Conservation (phyloP, 2,329 filamentous ascomycete genomes). For the Trematosphaeria pertusa region DNA sequence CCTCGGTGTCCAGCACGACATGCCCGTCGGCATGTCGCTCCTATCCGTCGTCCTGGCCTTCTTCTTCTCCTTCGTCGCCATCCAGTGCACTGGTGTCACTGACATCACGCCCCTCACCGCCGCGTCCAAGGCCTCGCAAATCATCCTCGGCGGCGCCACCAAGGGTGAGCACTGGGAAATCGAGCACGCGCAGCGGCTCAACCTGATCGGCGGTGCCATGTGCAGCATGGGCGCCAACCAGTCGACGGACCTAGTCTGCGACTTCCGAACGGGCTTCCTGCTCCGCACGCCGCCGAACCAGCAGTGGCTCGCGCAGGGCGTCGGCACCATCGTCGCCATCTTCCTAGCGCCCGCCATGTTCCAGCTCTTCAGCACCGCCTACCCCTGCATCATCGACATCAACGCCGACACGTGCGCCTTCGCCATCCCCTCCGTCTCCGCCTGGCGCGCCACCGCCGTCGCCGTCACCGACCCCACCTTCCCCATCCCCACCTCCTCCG, state of each 20-base stretch:
- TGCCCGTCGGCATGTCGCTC: conserved; percentile 64
- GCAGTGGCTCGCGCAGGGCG: conserved; percentile 70
- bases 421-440: conserved; percentile 66
- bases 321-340: conserved; percentile 69
- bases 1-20: conserved; percentile 62
- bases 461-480: conserved; percentile 66
- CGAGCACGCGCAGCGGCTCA: conserved; percentile 66
- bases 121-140: conserved; percentile 72
- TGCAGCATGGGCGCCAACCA: conserved; percentile 50
- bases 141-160: conserved; percentile 71
- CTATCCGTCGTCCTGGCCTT: conserved; percentile 64
- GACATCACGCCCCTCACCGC: conserved; percentile 71
- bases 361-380: conserved; percentile 71
- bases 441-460: conserved; percentile 70
- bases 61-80: conserved; percentile 67
- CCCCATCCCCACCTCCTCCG: conserved; percentile 62
- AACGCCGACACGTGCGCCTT: conserved; percentile 63
- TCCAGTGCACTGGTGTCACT: conserved; percentile 66
- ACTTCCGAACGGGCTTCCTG: conserved; percentile 73
- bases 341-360: conserved; percentile 73
- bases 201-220: conserved; percentile 67
- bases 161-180: conserved; percentile 59
- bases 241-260: conserved; percentile 57
- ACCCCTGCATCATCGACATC: conserved; percentile 69
- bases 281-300: conserved; percentile 69